A percentile compares a stretch with the other conserved stretches of the same genome.
Conservation (phyloP, 306 rosid species). For the Crotalaria pallida region DNA sequence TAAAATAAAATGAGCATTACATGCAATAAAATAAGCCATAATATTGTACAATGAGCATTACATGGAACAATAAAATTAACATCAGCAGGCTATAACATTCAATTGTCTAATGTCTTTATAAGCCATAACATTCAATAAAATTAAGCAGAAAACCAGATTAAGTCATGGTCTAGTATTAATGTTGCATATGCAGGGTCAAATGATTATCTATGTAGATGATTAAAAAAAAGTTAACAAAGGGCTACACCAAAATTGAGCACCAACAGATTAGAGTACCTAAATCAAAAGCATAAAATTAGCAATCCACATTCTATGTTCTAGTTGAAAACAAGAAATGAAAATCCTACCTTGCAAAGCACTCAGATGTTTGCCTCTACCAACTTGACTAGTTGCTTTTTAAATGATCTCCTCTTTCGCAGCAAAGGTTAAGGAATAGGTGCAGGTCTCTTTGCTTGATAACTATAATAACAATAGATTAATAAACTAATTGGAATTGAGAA, state of each 20-base stretch:
- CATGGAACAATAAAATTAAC: too few relatives aligned
- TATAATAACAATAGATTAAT: too few relatives aligned
- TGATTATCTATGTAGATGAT: neutral
- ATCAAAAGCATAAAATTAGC: neutral
- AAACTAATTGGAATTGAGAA: too few relatives aligned
- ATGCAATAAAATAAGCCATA: too few relatives aligned
- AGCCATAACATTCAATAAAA: too few relatives aligned
- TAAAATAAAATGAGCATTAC: too few relatives aligned
- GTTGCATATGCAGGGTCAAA: neutral
- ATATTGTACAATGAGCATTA: too few relatives aligned
- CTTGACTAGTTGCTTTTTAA: conserved; percentile 62
- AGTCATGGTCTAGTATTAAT: neutral
- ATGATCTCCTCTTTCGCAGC: conserved; percentile 56
- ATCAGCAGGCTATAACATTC: too few relatives aligned
- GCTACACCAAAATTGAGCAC: neutral
- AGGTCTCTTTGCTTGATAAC: conserved; percentile 40
- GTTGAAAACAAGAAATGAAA: neutral
- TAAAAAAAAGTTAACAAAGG: neutral
- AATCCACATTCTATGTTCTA: neutral
- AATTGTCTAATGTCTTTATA: too few relatives aligned
- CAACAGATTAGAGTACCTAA: neutral
- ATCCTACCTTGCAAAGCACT: conserved; percentile 49
- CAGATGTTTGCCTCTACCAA: conserved; percentile 44
- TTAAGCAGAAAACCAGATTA: too few relatives aligned
- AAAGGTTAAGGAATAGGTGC: conserved; percentile 39